A percentile compares a stretch with the other conserved stretches of the same genome.
Evolutionary conservation across 2,329 filamentous ascomycete genomes (phyloP).

Genomic region (Pseudogymnoascus sp.): DNA sequence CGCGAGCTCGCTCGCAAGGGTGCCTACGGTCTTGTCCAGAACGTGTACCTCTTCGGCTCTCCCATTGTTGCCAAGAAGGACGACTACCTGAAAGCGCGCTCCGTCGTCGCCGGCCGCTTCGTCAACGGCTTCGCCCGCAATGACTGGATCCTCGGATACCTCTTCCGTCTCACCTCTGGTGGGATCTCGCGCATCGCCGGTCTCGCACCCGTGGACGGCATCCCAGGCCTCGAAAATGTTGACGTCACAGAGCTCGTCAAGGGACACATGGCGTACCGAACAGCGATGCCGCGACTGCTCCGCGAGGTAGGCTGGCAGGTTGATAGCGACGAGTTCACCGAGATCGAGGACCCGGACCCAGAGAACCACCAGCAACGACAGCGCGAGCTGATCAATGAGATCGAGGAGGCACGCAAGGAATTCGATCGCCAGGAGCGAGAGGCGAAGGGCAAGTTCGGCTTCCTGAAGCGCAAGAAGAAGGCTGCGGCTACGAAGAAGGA

Average conservation of each 20-base stretch:
- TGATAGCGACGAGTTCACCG: constrained; percentile 85
- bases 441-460: constrained; percentile 55
- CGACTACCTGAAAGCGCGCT: constrained; percentile 72
- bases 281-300: constrained; percentile 80
- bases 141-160: constrained; percentile 94
- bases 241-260: constrained; percentile 78
- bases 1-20: constrained; percentile 78
- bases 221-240: constrained; percentile 82
- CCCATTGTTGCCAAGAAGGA: constrained; percentile 88
- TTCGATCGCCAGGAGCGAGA: constrained; percentile 73
- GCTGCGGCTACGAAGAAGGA: constrained; percentile 64
- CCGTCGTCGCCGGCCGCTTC: constrained; percentile 86
- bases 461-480: constrained; percentile 80
- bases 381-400: constrained; percentile 89
- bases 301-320: constrained; percentile 86
- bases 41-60: constrained; percentile 90
- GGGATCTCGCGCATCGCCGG: constrained; percentile 86
- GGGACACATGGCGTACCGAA: constrained; percentile 95
- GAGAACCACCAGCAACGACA: constrained; percentile 85
- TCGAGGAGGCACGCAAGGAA: constrained; percentile 85
- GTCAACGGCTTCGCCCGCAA: constrained; percentile 91
- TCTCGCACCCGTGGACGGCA: constrained; percentile 63
- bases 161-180: constrained; percentile 89
- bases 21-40: constrained; percentile 81
- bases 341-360: constrained; percentile 95